A percentile compares a stretch with the other conserved stretches of the same genome.
Conservation (phyloP, 164 flowering plant species). For the Berberis vulgaris region DNA sequence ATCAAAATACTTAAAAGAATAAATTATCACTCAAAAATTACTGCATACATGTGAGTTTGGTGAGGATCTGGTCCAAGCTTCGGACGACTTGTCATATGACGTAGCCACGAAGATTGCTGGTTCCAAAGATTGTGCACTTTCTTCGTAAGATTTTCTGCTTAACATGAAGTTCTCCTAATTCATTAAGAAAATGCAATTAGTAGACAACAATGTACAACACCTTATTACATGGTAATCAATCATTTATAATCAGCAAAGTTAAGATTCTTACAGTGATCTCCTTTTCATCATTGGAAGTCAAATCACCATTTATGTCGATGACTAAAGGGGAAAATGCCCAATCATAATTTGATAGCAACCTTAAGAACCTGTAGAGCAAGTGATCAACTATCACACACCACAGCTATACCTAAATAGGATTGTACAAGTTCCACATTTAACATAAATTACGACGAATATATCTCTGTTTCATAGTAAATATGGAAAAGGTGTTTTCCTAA, state of each 20-base stretch:
- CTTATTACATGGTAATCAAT: neutral
- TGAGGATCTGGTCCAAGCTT: slow-evolving; percentile 77
- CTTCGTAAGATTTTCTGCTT: slow-evolving; percentile 49
- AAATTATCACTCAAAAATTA: neutral
- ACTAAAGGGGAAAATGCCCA: slow-evolving; percentile 76
- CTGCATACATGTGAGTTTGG: slow-evolving; percentile 60
- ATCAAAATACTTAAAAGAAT: too few relatives aligned
- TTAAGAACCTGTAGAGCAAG: slow-evolving; percentile 54
- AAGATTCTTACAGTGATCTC: slow-evolving; percentile 58
- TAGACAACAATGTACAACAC: neutral
- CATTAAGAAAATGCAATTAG: slow-evolving; percentile 2
- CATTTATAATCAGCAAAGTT: neutral
- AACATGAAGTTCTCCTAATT: slow-evolving; percentile 54
- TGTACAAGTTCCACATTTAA: too few relatives aligned
- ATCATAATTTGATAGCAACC: slow-evolving; percentile 71
- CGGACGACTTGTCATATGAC: slow-evolving; percentile 79
- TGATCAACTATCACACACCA: neutral
- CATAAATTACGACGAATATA: too few relatives aligned
- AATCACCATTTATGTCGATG: slow-evolving; percentile 76
- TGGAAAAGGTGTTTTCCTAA: too few relatives aligned
- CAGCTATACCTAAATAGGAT: too few relatives aligned
- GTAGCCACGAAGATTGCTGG: slow-evolving; percentile 87
- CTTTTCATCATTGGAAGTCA: slow-evolving; percentile 44
- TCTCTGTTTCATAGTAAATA: too few relatives aligned
- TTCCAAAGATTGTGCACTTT: slow-evolving; percentile 21